A percentile compares a stretch with the other conserved stretches of the same genome.
Evolutionary conservation across 2,329 filamentous ascomycete genomes (phyloP).

Genomic region (Pseudogymnoascus destructans): DNA sequence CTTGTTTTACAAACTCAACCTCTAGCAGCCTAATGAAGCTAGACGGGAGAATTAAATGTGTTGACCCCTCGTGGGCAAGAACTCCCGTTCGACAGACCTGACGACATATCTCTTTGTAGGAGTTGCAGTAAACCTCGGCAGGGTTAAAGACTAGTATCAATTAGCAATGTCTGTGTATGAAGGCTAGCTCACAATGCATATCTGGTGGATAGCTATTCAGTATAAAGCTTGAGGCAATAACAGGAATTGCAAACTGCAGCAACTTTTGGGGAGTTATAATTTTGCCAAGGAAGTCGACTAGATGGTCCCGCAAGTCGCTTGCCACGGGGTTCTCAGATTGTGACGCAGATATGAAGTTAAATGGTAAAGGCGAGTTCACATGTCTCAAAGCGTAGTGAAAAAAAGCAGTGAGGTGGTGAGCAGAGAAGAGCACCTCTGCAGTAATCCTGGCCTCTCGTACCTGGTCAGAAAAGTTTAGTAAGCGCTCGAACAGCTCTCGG

Average conservation of each 20-base stretch:
- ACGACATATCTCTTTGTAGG: slow-evolving; percentile 16
- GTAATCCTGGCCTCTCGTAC: slow-evolving; percentile 11
- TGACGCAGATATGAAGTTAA: slow-evolving; percentile 15
- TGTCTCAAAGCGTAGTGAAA: slow-evolving; percentile 13
- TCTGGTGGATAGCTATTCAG: slow-evolving; percentile 17
- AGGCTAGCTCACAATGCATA: slow-evolving; percentile 17
- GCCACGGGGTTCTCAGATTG: slow-evolving; percentile 11
- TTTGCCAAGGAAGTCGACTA: slow-evolving; percentile 13
- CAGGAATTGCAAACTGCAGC: slow-evolving; percentile 12
- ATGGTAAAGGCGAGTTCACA: slow-evolving; percentile 11
- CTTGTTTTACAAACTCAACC: slow-evolving; percentile 13
- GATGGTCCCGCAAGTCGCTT: slow-evolving; percentile 10
- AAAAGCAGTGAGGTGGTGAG: slow-evolving; percentile 12
- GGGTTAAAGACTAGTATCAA: slow-evolving; percentile 13
- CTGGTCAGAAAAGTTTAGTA: slow-evolving; percentile 16
- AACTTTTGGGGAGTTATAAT: slow-evolving; percentile 10
- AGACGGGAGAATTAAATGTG: slow-evolving; percentile 15
- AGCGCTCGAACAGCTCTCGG: not conserved
- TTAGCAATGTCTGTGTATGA: slow-evolving; percentile 10
- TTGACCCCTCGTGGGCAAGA: slow-evolving; percentile 15
- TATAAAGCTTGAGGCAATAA: slow-evolving; percentile 17
- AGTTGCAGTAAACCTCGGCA: slow-evolving; percentile 14
- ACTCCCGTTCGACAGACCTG: slow-evolving; percentile 14
- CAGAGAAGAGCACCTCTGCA: slow-evolving; percentile 14
- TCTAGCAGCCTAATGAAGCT: slow-evolving; percentile 15